phyloP scores from a whole-genome alignment of 1,284 basidiomycete species.

The Leccinum huronense region DNA sequence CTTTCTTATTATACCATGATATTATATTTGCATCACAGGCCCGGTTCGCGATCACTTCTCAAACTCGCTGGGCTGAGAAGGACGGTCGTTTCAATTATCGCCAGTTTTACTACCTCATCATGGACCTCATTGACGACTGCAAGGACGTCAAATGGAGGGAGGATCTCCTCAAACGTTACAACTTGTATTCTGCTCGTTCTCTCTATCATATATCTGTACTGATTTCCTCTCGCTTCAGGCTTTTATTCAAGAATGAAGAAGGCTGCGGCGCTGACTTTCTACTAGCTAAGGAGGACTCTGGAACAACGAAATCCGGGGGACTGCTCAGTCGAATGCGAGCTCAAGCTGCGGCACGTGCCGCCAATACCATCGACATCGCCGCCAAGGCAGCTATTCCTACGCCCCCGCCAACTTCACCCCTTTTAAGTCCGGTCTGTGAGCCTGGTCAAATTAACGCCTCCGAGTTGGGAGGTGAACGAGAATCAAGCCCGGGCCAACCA shows the following conservation, averaged over 20 bases:
- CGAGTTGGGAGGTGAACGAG: not conserved
- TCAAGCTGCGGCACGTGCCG: not conserved
- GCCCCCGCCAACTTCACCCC: not conserved
- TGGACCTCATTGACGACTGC: not conserved
- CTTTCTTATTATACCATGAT: no score
- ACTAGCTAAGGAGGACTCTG: not conserved
- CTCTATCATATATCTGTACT: not conserved
- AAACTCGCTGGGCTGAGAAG: not conserved
- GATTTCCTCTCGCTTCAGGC: not conserved
- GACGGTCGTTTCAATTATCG: not conserved
- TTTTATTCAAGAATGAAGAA: constrained; percentile 3
- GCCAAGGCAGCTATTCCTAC: not conserved
- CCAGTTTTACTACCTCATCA: not conserved
- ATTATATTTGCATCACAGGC: not conserved
- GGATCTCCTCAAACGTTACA: not conserved
- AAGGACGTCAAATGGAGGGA: not conserved
- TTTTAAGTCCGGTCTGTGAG: not conserved
- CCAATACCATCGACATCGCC: not conserved
- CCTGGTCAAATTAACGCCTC: not conserved
- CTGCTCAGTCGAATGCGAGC: not conserved
- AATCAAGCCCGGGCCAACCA: not conserved
- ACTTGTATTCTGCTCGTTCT: not conserved
- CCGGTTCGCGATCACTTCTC: not conserved
- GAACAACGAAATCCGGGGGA: not conserved
- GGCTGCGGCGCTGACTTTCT: not conserved